phyloP scores from a whole-genome alignment of 2,329 filamentous ascomycete species.

The Rhynchosporium secalis region DNA sequence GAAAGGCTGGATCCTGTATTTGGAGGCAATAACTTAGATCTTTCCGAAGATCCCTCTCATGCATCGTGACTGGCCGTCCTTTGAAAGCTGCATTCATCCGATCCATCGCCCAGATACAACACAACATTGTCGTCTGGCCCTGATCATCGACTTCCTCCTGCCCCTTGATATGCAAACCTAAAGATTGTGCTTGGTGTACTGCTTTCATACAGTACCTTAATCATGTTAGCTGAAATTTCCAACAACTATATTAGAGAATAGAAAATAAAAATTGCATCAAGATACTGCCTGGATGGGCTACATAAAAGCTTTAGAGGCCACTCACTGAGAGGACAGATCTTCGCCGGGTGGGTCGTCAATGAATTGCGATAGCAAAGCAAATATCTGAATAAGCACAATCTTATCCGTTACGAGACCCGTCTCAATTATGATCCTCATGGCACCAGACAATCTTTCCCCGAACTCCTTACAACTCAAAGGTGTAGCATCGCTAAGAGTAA shows the following conservation, averaged over 20 bases:
- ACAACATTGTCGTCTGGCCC: conserved; percentile 47
- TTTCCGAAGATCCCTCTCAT: conserved; percentile 59
- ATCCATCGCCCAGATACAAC: conserved; percentile 61
- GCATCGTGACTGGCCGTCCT: conserved; percentile 59
- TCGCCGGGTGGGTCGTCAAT: conserved; percentile 57
- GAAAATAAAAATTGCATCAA: neutral
- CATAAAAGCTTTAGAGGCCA: neutral
- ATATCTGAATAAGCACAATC: conserved; percentile 55
- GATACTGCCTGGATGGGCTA: neutral
- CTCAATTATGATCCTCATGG: conserved; percentile 44
- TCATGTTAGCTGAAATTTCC: neutral
- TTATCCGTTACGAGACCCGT: conserved; percentile 55
- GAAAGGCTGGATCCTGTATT: conserved; percentile 55
- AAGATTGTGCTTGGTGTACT: conserved; percentile 57
- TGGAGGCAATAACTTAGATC: conserved; percentile 53
- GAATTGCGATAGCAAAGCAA: conserved; percentile 58
- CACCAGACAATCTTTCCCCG: conserved; percentile 28
- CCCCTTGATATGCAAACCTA: conserved; percentile 54
- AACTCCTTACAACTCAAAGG: conserved; percentile 30
- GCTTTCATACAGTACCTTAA: conserved; percentile 50
- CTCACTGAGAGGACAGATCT: conserved; percentile 51
- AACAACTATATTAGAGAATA: neutral
- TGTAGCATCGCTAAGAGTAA: conserved; percentile 35
- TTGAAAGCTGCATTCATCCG: conserved; percentile 60
- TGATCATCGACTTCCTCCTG: conserved; percentile 44